phyloP scores from a whole-genome alignment of 2,329 filamentous ascomycete species.

The Xylaria sp. region DNA sequence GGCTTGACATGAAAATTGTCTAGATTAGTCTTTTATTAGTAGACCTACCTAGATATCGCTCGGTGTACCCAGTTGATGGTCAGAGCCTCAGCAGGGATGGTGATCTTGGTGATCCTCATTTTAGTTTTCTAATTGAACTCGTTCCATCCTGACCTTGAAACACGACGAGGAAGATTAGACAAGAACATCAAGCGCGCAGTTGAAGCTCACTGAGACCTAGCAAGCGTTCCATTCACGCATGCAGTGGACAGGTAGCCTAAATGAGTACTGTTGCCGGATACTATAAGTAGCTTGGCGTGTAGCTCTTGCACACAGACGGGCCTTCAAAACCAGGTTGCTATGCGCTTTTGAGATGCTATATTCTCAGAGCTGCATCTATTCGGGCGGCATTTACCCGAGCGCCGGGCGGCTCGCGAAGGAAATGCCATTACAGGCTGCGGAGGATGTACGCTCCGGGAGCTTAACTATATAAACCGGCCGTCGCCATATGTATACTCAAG shows the following conservation, averaged over 20 bases:
- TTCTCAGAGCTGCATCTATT: slow-evolving; percentile 6
- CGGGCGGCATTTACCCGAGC: slow-evolving; percentile 27
- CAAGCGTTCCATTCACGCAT: background rate
- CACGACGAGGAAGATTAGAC: background rate
- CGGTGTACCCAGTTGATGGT: background rate
- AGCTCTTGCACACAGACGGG: background rate
- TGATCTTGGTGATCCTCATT: slow-evolving; percentile 1
- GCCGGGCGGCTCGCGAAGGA: background rate
- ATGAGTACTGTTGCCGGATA: background rate
- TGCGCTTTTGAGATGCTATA: background rate
- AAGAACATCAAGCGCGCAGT: background rate
- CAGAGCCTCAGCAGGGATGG: background rate
- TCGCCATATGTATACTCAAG: background rate
- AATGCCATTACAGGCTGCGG: slow-evolving; percentile 14
- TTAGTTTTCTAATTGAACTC: background rate
- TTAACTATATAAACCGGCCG: slow-evolving; percentile 13
- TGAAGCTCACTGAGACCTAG: background rate
- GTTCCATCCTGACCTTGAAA: background rate
- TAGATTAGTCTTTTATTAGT: too few relatives aligned
- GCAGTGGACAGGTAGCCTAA: slow-evolving; percentile 6
- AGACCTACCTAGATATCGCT: too few relatives aligned
- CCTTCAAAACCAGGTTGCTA: background rate
- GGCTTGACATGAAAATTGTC: background rate
- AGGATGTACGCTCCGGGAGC: slow-evolving; percentile 8
- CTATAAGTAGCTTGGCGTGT: slow-evolving; percentile 17